Evolutionary conservation across 345 rosid genomes (phyloP).

Genomic region (Gossypioides kirkii): DNA sequence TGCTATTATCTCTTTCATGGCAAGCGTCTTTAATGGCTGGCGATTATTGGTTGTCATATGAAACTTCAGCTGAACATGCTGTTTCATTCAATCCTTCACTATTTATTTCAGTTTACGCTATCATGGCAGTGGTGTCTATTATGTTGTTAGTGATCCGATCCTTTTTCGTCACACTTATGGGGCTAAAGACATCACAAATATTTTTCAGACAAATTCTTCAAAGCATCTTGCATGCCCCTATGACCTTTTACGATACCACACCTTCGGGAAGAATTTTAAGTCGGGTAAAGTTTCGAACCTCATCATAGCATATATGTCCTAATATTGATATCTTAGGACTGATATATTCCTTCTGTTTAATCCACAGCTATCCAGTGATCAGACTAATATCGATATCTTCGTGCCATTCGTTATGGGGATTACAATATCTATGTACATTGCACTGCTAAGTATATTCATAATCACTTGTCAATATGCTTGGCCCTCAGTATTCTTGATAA

Average conservation of each 20-base stretch:
- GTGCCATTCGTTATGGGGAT: slow-evolving; percentile 60
- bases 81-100: slow-evolving; percentile 41
- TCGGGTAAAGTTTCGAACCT: slow-evolving; percentile 46
- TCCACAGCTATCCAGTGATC: slow-evolving; percentile 83
- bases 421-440: slow-evolving; percentile 57
- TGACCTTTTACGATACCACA: slow-evolving; percentile 94
- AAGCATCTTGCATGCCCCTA: slow-evolving; percentile 92
- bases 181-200: slow-evolving; percentile 77
- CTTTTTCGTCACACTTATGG: slow-evolving; percentile 51
- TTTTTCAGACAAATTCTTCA: slow-evolving; percentile 67
- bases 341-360: not conserved
- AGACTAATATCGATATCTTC: slow-evolving; percentile 68
- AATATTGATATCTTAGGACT: slow-evolving; percentile 6
- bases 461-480: slow-evolving; percentile 90
- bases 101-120: slow-evolving; percentile 60
- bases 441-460: slow-evolving; percentile 69
- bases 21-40: slow-evolving; percentile 79
- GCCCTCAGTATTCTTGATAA: slow-evolving; percentile 76
- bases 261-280: slow-evolving; percentile 95
- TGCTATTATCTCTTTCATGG: slow-evolving; percentile 62
- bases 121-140: slow-evolving; percentile 56
- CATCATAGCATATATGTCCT: not conserved
- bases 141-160: slow-evolving; percentile 49
- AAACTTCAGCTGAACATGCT: slow-evolving; percentile 58
- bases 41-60: slow-evolving; percentile 92